Conservation (phyloP, 1,284 basidiomycete species). For the Tylopilus orsonianus region DNA sequence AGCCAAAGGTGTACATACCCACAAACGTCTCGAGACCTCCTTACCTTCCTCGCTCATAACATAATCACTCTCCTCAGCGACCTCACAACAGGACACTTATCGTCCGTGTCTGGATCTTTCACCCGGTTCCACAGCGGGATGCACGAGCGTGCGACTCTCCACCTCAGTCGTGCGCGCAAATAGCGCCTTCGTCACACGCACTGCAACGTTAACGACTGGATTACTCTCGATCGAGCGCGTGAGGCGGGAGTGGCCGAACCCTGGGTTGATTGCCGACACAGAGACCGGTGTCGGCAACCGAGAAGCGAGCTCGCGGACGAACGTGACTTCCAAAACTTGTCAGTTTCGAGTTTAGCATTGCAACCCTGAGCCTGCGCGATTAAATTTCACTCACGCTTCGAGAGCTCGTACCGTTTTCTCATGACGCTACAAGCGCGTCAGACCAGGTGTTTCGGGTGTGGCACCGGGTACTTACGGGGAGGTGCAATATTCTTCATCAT, state of each 20-base stretch:
- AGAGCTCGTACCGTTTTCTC: constrained; percentile 31
- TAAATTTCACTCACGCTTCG: constrained; percentile 34
- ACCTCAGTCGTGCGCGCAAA: constrained; percentile 32
- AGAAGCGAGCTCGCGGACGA: constrained; percentile 34
- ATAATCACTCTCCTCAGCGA: constrained; percentile 30
- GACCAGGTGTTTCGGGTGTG: not conserved
- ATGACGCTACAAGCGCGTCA: constrained; percentile 13
- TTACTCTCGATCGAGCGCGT: constrained; percentile 16
- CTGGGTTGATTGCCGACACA: constrained; percentile 38
- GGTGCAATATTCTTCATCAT: constrained; percentile 30
- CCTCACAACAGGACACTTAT: constrained; percentile 27
- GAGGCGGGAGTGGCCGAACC: constrained; percentile 34
- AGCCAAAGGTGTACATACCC: constrained; percentile 21
- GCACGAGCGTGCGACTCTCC: constrained; percentile 33
- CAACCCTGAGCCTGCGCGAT: not conserved
- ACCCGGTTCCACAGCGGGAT: constrained; percentile 24
- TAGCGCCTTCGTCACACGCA: constrained; percentile 12
- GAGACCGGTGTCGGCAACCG: constrained; percentile 34
- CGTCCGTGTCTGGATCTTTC: constrained; percentile 28
- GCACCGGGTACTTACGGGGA: constrained; percentile 20
- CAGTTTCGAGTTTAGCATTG: not conserved
- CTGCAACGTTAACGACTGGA: not conserved
- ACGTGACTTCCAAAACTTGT: constrained; percentile 34
- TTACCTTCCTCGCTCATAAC: constrained; percentile 29
- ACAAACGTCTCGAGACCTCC: constrained; percentile 26